Base-by-base conservation (phyloP, 805 yeast species). In the Metschnikowia lachancei region DNA sequence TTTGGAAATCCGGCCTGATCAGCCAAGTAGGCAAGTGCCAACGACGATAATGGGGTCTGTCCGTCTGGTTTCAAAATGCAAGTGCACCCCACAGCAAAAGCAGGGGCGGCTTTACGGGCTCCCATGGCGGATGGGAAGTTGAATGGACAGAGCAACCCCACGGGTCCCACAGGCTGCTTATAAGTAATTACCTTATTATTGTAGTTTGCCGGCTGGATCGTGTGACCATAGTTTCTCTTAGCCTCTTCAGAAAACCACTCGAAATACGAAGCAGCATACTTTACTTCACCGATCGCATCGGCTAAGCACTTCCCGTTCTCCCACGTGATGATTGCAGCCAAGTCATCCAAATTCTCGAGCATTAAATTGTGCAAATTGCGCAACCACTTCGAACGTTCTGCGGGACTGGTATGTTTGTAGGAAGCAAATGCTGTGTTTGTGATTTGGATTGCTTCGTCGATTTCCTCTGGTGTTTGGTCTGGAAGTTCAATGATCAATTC, bases 111-210 rank as follows among this genome's bases (percentile, higher is more conserved):
- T 54, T 82, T 82, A 54, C 86, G 72, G 9, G 85, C 76, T 42
- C 82, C 79, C 85, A 82, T 81, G 13, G 85, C 85, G 48, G 73
- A 67, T 26, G 87, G 87, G 67, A 81, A 81, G 62, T 82, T 82
- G 78, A 83, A 82, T 26, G 87, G 87, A 46, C 82, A 77, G 53
- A 82, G 76, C 50, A 80, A 70, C 28, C 82, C 85, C 39, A 81
- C 80, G 6, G 80, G 82, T 41, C 87, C 87, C 42, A 82, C 74
- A 4, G 85, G 84, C 57, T 81, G 82, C 54, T 75, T 78, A 41
- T 70, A 56, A 17, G 85, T 78, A 50, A 75, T 66, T 18, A 77
- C 76, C 60, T 82, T 74, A 56, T 76, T 79, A 42, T 72, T 63
- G 39, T 73, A 67, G 56, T 74, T 76, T 18, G 74, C 49, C 9